Percentiles rank a stretch among this genome's conserved stretches.
phyloP scores from a whole-genome alignment of 768 basidiomycete genomes.

The Strobilomyces echinocephalus region DNA sequence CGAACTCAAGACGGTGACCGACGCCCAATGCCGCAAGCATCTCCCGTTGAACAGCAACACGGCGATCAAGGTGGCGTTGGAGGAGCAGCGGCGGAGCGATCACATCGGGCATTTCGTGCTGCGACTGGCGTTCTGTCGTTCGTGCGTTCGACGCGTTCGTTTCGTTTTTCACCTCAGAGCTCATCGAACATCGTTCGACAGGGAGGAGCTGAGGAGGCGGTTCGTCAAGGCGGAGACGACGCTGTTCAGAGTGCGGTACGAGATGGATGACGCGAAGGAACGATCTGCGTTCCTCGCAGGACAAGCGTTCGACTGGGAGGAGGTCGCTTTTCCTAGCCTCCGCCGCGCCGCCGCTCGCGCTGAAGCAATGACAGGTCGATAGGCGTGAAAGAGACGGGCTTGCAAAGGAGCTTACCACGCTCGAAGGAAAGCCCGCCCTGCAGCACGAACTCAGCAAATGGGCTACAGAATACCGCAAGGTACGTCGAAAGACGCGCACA shows the following conservation, averaged over 20 bases:
- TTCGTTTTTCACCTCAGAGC: background rate
- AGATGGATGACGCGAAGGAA: conserved; percentile 55
- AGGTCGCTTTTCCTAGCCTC: conserved; percentile 37
- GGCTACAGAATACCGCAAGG: conserved; percentile 63
- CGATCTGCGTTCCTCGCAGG: conserved; percentile 53
- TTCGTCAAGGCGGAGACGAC: conserved; percentile 88
- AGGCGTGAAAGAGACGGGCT: conserved; percentile 50
- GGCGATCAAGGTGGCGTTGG: conserved; percentile 42
- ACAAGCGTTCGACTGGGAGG: conserved; percentile 57
- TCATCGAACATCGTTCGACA: conserved; percentile 27
- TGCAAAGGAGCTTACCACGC: conserved; percentile 42
- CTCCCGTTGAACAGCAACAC: conserved; percentile 62
- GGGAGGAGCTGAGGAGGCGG: conserved; percentile 83
- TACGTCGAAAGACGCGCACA: conserved; percentile 21
- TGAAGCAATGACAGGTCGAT: conserved; percentile 43
- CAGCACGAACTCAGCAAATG: background rate
- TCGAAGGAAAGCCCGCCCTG: conserved; percentile 13
- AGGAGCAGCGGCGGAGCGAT: conserved; percentile 73
- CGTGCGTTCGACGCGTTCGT: conserved; percentile 53
- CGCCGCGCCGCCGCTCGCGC: background rate
- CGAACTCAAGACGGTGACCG: conserved; percentile 64
- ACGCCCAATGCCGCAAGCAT: conserved; percentile 65
- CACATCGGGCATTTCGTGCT: conserved; percentile 92
- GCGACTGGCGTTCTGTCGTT: conserved; percentile 90
- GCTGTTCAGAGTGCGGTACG: conserved; percentile 80